Evolutionary conservation across 352 stramenopile species (phyloP).

Genomic region (Blastocystis sp.): DNA sequence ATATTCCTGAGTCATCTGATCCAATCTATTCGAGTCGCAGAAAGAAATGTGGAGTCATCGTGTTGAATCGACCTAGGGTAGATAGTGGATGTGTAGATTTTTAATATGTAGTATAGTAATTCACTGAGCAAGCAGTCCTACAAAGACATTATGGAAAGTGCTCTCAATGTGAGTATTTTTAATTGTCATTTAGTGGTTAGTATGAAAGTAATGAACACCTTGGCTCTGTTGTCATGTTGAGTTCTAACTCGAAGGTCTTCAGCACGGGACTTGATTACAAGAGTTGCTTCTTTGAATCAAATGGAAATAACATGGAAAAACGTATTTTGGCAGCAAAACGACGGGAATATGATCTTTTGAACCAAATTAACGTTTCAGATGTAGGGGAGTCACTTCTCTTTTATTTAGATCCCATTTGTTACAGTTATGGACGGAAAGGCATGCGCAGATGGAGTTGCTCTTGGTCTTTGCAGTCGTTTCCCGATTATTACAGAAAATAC

Average conservation of each 20-base stretch:
- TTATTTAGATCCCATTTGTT: slow-evolving; percentile 6
- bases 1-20: not conserved
- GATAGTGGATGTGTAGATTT: not conserved
- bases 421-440: slow-evolving; percentile 27
- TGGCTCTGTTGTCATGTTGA: slow-evolving; percentile 5
- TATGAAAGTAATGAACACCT: slow-evolving; percentile 53
- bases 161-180: slow-evolving; percentile 14
- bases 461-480: slow-evolving; percentile 13
- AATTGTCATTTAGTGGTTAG: slow-evolving; percentile 8
- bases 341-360: slow-evolving; percentile 37
- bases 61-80: slow-evolving; percentile 12
- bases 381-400: not conserved
- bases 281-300: slow-evolving; percentile 10
- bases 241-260: not conserved
- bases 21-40: slow-evolving; percentile 17
- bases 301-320: not conserved
- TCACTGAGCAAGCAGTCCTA: not conserved
- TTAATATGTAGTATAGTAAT: slow-evolving; percentile 13
- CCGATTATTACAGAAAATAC: slow-evolving; percentile 32
- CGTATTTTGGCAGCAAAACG: not conserved
- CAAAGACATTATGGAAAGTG: not conserved
- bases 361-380: slow-evolving; percentile 40
- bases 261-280: slow-evolving; percentile 27
- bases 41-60: slow-evolving; percentile 55
- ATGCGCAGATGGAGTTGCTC: not conserved